Evolutionary conservation across 306 rosid species (phyloP), one percentile per base, ranked within the genome.

Genomic region (Begonia loranthoides): DNA sequence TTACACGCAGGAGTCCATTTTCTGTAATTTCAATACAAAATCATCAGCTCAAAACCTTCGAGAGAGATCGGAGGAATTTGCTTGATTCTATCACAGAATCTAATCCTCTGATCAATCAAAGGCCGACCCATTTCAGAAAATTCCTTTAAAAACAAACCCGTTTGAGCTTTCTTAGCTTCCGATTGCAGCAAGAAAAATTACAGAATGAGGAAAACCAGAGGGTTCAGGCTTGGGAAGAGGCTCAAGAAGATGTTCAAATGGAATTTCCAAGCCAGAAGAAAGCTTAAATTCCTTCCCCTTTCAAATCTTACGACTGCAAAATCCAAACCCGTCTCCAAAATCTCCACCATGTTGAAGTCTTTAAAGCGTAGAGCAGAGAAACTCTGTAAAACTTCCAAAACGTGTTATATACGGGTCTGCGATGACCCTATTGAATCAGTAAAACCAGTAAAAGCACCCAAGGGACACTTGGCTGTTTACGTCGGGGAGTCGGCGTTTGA

Each of bases 391-490:
- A 56, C 51, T 52, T 24, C 46, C 59, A 13, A 15, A 46, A 5
- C 21, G 39, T 55, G 60, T 49, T 76, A 68, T 47, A 45, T 49
- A 17, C 70, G 62, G 41, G 10, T 58, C 46, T 34, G 58, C 15
- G 54, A 60, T 14, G 63, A 62, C 13, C 62, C 66, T 28, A 33
- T 6, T 12, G 54, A 54, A 12, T 8, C 60, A 0, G 36, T 3
- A 45, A 45, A 28, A 28, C 36, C 53, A 28, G 57, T 38, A 1
- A 22, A 24, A 17, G 50, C 71, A 2, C 76, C 83, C 1, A 77
- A 77, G 12, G 83, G 83, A 0, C 57, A 74, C 58, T 36, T 70
- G 63, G 75, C 80, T 2, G 80, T 78, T 14, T 62, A 73, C 65
- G 80, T 78, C 36, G 80, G 68, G 2, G 55, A 71, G 50, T 52